Evolutionary conservation across 768 basidiomycete genomes (phyloP), one percentile per base, ranked within the genome.

Genomic region (Auricularia sp.): DNA sequence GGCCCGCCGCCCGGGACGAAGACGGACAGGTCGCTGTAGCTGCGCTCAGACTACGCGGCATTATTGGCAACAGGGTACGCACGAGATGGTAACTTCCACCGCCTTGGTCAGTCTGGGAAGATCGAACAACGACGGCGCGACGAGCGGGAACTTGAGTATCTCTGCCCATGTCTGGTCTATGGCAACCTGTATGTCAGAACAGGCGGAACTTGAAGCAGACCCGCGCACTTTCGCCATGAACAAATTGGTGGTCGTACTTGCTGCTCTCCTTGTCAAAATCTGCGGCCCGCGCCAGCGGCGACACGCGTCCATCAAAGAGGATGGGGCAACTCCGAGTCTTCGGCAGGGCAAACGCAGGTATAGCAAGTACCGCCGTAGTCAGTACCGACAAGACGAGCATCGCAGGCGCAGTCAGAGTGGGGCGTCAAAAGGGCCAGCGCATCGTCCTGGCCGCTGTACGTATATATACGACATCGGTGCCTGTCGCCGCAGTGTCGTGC

Each of bases 1-100:
- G 71, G 67, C 0, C 73, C 74, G 16, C 79, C 74, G 3, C 84
- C 84, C 0, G 85, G 82, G 37, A 79, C 70, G 67, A 86, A 87
- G 54, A 85, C 73, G 39, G 84, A 83, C 63, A 75, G 78, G 71
- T 84, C 83, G 70, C 66, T 66, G 13, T 14, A 18, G 14, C 3
- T 21, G 33, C 21, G 36, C 29, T 29, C 29, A 29, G 29, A 18
- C 47, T 16, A 51, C 5, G 14, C 18, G 21, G 47, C 18, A 13
- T 1, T 3, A 10, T 18, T 8, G 14, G 47, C 8, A 13, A 51
- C 47, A 21, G 47, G 47, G 6, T 72, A 68, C 74, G 62, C 21
- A 69, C 69, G 64, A 62, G 56, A 70, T 63, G 10, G 68, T 70
- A 2, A 70, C 68, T 54, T 69, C 69, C 39, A 70, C 47, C 3